Percentiles rank a stretch among this genome's conserved stretches.
Evolutionary conservation across 805 yeast species (phyloP).

Genomic region (Kodamaea hsintzibuensis): DNA sequence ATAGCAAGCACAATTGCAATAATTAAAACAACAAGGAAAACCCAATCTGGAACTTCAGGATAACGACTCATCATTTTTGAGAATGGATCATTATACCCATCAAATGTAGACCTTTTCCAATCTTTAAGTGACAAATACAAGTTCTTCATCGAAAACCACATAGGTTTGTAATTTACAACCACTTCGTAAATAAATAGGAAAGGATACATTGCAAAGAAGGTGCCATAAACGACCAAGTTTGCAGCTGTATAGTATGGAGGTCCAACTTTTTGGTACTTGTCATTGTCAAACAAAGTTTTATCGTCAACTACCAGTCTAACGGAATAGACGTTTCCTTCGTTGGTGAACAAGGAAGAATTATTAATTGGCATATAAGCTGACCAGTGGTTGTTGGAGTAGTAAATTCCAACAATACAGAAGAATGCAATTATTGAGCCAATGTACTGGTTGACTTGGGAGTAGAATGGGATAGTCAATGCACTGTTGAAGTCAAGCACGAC

Average conservation of each 20-base stretch:
- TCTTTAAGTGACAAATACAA: conserved; percentile 16
- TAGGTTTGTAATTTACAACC: conserved; percentile 16
- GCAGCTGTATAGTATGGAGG: conserved; percentile 27
- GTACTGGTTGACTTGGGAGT: conserved; percentile 23
- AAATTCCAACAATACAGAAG: conserved; percentile 26
- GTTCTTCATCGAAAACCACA: conserved; percentile 15
- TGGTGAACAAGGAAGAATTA: conserved; percentile 23
- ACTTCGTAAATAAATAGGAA: conserved; percentile 24
- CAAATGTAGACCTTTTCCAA: conserved; percentile 26
- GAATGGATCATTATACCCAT: conserved; percentile 36
- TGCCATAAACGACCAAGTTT: conserved; percentile 22
- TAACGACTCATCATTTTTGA: conserved; percentile 33
- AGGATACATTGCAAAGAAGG: conserved; percentile 26
- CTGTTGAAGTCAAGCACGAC: conserved; percentile 18
- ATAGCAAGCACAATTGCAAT: conserved; percentile 33
- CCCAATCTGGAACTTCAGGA: conserved; percentile 38
- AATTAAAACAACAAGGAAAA: conserved; percentile 25
- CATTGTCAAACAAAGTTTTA: conserved; percentile 14
- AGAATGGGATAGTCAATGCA: conserved; percentile 27
- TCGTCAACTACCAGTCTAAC: conserved; percentile 13
- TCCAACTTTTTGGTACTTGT: conserved; percentile 19
- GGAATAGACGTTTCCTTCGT: conserved; percentile 23
- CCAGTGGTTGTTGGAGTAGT: conserved; percentile 30
- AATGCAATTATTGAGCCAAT: conserved; percentile 25
- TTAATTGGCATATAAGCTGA: conserved; percentile 30